Percentiles rank a stretch among this genome's conserved stretches.
phyloP scores from a whole-genome alignment of 495 filamentous ascomycete species.

The Penicillium bovifimosum region DNA sequence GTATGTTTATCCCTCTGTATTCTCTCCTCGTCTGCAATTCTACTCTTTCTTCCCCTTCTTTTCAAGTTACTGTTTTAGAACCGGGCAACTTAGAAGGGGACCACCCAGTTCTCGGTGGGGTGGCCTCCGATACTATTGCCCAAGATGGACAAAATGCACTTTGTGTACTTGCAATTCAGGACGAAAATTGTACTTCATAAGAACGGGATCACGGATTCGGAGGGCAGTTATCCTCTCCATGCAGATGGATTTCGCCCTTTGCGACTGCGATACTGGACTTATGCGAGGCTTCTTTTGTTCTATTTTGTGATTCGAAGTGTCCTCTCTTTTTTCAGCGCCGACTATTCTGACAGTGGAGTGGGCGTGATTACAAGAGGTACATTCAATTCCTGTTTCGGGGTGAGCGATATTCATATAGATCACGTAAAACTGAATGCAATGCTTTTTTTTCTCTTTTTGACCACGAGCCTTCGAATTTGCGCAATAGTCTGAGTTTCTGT shows the following conservation, averaged over 20 bases:
- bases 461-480: not conserved
- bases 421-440: not conserved
- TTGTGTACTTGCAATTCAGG: constrained; percentile 15
- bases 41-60: not conserved
- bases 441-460: not conserved
- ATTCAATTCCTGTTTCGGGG: constrained; percentile 26
- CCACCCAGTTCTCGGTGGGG: constrained; percentile 49
- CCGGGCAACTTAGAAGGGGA: constrained; percentile 85
- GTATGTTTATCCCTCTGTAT: constrained; percentile 45
- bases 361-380: constrained; percentile 50
- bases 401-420: not conserved
- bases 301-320: constrained; percentile 12
- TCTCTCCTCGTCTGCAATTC: constrained; percentile 7
- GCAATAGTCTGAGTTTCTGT: not conserved
- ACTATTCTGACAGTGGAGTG: constrained; percentile 43
- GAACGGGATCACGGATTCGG: constrained; percentile 9
- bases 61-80: not conserved
- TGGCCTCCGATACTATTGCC: constrained; percentile 91
- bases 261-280: constrained; percentile 29
- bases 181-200: constrained; percentile 8
- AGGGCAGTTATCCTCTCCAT: constrained; percentile 33
- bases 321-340: constrained; percentile 27
- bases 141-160: constrained; percentile 49
- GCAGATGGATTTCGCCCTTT: constrained; percentile 47
- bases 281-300: constrained; percentile 9